Base-by-base conservation (phyloP, 768 basidiomycete species). In the Tulasnella sp. region DNA sequence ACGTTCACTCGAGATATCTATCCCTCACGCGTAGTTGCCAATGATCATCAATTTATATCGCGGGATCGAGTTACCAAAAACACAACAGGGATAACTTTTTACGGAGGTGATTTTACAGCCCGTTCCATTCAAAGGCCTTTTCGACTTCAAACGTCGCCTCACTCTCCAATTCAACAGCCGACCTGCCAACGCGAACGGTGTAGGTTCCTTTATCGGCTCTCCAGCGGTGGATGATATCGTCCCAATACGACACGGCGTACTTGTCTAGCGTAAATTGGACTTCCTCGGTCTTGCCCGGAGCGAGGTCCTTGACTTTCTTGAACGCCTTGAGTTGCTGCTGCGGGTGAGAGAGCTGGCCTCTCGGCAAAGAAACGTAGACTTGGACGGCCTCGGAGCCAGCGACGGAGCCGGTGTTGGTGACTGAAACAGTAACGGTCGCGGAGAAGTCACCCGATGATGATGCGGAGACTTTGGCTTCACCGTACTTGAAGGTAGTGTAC, bases 91-190 rank as follows among this genome's bases (percentile, higher is more conserved):
- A 31, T 19, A 17, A 12, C 15, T 69, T 31, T 36, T 69, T 40
- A 40, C 25, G 8, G 1, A 15, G 34, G 7, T 34, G 15, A 74
- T 72, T 19, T 79, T 70, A 90, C 78, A 91, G 79, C 3, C 91
- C 93, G 36, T 80, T 86, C 93, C 93, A 94, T 79, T 89, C 89
- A 77, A 93, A 87, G 8, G 86, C 85, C 78, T 86, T 85, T 76
- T 80, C 80, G 19, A 93, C 36, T 37, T 81, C 82, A 78, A 91
- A 87, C 39, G 76, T 82, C 3, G 81, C 84, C 45, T 82, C 79
- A 76, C 90, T 81, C 25, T 78, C 78, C 79, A 90, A 78, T 37
- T 84, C 79, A 12, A 85, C 86, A 75, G 89, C 88, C 79, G 86
- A 87, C 14, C 85, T 79, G 2, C 88, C 89, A 34, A 88, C 82